Evolutionary conservation across 1,284 basidiomycete species (phyloP).

Genomic region (Coniferiporia sulphurascens): DNA sequence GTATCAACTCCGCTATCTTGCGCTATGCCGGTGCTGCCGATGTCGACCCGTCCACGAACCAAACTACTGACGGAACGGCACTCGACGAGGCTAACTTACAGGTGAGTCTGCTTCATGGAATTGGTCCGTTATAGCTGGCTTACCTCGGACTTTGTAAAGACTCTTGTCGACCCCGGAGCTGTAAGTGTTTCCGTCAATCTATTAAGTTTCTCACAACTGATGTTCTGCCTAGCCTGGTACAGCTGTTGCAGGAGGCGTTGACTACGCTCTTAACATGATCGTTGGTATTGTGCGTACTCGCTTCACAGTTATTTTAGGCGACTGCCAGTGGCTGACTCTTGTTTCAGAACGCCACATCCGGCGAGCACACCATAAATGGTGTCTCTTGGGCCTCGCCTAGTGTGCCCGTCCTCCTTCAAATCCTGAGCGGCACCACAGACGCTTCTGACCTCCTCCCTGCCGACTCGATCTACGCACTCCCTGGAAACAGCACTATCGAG

Average conservation of each 20-base stretch:
- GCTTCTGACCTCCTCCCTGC: conserved; percentile 23
- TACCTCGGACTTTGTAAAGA: conserved; percentile 4
- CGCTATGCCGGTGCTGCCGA: conserved; percentile 27
- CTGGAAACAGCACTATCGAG: conserved; percentile 23
- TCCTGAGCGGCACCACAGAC: conserved; percentile 24
- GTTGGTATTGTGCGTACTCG: conserved; percentile 15
- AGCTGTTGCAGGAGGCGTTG: conserved; percentile 26
- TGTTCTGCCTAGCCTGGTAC: conserved; percentile 22
- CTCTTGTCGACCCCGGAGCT: conserved; percentile 30
- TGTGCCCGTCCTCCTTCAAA: conserved; percentile 28
- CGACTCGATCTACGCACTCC: conserved; percentile 24
- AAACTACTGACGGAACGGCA: conserved; percentile 15
- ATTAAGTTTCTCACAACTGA: not conserved
- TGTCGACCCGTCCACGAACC: conserved; percentile 13
- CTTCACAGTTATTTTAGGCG: not conserved
- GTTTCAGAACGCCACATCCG: not conserved
- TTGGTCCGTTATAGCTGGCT: not conserved
- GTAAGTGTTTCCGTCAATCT: conserved; percentile 1
- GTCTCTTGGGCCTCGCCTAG: conserved; percentile 21
- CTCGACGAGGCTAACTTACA: conserved; percentile 32
- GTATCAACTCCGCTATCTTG: conserved; percentile 35
- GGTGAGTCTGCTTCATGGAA: conserved; percentile 1
- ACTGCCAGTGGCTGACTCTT: conserved; percentile 4
- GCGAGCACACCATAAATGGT: conserved; percentile 16
- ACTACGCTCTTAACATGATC: conserved; percentile 25